Evolutionary conservation across 495 filamentous ascomycete species (phyloP), one percentile per base, ranked within the genome.

Genomic region (Hypoxylon lenormandii): DNA sequence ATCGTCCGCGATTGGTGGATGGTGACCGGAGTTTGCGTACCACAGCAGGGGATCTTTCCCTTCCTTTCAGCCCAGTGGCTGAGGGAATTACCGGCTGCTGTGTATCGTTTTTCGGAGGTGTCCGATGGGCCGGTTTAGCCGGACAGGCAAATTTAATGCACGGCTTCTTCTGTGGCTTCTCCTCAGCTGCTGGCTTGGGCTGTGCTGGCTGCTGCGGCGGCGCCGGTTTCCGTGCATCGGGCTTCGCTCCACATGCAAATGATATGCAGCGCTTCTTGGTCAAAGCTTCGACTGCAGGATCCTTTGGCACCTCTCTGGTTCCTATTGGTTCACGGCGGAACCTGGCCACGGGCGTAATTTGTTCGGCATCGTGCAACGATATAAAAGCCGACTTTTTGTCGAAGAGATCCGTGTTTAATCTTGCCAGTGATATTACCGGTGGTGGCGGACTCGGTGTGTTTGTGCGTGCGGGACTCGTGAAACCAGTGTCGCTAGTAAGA

Each of bases 391-490:
- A 51, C 56, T 76, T 76, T 21, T 50, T 49, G 28, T 68, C 68
- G 28, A 74, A 61, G 58, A 76, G 47, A 72, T 67, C 56, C 55
- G 68, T 6, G 68, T 68, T 57, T 64, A 72, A 45, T 36, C 60
- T 55, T 57, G 55, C 30, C 10, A 72, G 48, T 33, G 66, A 68
- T 43, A 76, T 56, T 49, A 83, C 74, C 0, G 89, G 87, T 4
- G 87, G 77, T 22, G 92, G 93, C 8, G 95, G 95, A 74, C 95
- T 98, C 5, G 94, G 92, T 11, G 93, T 92, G 74, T 86, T 92
- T 50, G 92, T 91, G 19, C 93, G 82, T n/a, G 92, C 88, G 43
- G 95, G 93, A 69, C 93, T 96, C n/a, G 93, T 97, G 40, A 92
- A 79, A 47, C 92, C 94, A 38, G 90, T 95, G 73, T 97, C 95